Base-by-base conservation (phyloP, 768 basidiomycete species). In the Cystofilobasidium bisporidii region DNA sequence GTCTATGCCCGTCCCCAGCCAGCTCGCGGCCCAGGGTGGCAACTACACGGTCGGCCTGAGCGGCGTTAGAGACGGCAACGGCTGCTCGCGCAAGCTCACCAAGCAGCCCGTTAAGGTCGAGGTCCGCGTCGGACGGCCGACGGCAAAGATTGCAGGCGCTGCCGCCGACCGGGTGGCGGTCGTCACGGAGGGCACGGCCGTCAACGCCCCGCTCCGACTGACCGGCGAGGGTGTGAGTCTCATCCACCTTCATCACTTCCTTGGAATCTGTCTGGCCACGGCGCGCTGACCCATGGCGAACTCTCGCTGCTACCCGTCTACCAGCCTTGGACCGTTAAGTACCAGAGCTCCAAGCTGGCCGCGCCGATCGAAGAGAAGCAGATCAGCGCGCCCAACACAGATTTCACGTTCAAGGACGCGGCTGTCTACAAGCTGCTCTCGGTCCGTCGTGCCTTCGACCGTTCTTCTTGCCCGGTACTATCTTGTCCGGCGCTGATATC, bases 241-340 rank as follows among this genome's bases (percentile, higher is more conserved):
- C n/a, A n/a, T n/a, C n/a, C n/a, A n/a, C n/a, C n/a, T n/a, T n/a
- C n/a, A n/a, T n/a, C n/a, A n/a, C n/a, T n/a, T n/a, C n/a, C n/a
- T n/a, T n/a, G n/a, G n/a, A n/a, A n/a, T n/a, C n/a, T n/a, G n/a
- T n/a, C n/a, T n/a, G n/a, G n/a, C n/a, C n/a, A n/a, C n/a, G n/a
- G n/a, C n/a, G n/a, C n/a, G n/a, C n/a, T n/a, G n/a, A n/a, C n/a
- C n/a, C n/a, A n/a, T n/a, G n/a, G 18, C n/a, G 17, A 47, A 6
- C 17, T 3, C 45, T 47, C 24, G 22, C 36, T 36, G 36, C 36
- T 12, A 5, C 70, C 61, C 14, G 28, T 64, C 50, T 48, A 63
- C 57, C 72, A 97, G 92, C 91, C 94, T 10, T 99, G 94, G 94
- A 81, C 79, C 18, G 75, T 99, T 55, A 84, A 82, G 67, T 97